These are phyloP conservation scores for Lophiostoma macrostomum DNA, from an alignment of 495 filamentous ascomycete genomes.

Conservation along the genomic window DNA sequence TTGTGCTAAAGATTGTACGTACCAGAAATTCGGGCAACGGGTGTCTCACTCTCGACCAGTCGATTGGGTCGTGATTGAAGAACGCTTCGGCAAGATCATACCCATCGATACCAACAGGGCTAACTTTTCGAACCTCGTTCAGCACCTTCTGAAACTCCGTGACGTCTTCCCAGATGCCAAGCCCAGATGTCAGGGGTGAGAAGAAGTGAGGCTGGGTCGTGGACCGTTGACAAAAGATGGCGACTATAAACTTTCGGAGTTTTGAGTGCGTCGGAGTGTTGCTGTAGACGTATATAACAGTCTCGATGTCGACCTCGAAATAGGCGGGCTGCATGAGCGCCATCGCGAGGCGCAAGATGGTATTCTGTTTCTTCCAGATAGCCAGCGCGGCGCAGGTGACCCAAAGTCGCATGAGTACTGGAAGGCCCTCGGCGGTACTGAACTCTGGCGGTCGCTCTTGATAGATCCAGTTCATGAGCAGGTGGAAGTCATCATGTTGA, in stretches of 20 bases:
- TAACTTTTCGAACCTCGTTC: background rate
- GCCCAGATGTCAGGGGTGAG: background rate
- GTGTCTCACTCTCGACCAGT: background rate
- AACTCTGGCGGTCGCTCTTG: background rate
- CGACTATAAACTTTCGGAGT: background rate
- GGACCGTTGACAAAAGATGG: background rate
- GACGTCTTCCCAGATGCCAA: background rate
- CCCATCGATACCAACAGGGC: background rate
- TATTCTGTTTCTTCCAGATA: background rate
- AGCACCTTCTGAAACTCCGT: background rate
- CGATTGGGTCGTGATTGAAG: background rate
- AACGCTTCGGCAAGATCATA: background rate
- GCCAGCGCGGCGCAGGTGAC: background rate
- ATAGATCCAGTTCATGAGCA: background rate
- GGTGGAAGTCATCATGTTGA: no score
- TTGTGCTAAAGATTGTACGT: no score
- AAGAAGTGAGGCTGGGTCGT: background rate
- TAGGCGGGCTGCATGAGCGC: background rate
- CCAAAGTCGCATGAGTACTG: background rate
- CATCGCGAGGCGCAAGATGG: background rate
- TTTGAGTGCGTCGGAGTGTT: background rate
- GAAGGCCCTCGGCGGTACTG: background rate
- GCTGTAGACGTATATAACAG: background rate
- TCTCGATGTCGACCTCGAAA: background rate
- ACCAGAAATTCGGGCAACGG: background rate